Evolutionary conservation across 495 filamentous ascomycete genomes (phyloP).

Genomic region (Xylaria acuta): DNA sequence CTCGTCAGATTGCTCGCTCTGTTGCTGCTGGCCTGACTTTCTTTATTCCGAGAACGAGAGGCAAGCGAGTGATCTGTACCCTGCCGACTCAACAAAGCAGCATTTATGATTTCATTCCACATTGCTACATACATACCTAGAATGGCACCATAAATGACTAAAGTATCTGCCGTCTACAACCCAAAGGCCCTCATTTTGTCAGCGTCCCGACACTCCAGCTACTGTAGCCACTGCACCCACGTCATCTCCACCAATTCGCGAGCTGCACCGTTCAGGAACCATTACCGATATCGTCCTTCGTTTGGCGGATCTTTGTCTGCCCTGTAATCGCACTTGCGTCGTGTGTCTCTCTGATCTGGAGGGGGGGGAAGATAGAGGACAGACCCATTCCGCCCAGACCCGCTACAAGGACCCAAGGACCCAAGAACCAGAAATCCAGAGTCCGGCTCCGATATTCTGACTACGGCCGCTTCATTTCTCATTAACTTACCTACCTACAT

Average conservation of each 20-base stretch:
- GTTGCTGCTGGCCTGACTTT: slow-evolving; percentile 4
- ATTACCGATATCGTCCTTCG: background rate
- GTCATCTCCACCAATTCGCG: slow-evolving; percentile 3
- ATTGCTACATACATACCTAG: slow-evolving; percentile 12
- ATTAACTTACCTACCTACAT: background rate
- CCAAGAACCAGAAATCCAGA: background rate
- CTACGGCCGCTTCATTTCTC: background rate
- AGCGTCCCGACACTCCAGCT: background rate
- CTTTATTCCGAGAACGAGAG: background rate
- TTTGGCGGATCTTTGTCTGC: background rate
- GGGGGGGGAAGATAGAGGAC: background rate
- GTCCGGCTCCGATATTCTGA: slow-evolving; percentile 15
- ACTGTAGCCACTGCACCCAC: slow-evolving; percentile 13
- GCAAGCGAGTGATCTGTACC: background rate
- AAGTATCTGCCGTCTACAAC: background rate
- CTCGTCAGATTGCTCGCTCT: background rate
- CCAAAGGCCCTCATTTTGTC: background rate
- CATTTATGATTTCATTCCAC: background rate
- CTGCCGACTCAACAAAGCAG: slow-evolving; percentile 5
- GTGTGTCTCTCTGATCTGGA: slow-evolving; percentile 3
- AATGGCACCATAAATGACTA: slow-evolving; percentile 9
- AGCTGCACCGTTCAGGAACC: background rate
- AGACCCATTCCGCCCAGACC: slow-evolving; percentile 16
- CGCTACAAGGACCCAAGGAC: background rate
- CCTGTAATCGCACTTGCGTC: background rate